phyloP scores from a whole-genome alignment of 768 basidiomycete species.

The Tulasnella sp. region DNA sequence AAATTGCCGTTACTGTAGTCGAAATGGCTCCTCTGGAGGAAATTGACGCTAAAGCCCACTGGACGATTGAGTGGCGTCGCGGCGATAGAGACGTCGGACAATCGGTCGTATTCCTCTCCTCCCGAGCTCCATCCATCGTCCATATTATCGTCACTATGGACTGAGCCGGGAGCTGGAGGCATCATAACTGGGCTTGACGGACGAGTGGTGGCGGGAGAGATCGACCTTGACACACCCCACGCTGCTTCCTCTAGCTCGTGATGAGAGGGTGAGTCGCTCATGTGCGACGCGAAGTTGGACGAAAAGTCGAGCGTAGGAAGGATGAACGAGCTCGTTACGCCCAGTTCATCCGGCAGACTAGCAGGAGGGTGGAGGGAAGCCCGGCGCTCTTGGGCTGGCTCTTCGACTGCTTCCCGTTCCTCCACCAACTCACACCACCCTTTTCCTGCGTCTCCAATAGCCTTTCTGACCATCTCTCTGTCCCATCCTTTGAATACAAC shows the following conservation, averaged over 20 bases:
- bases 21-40: slow-evolving; percentile 12
- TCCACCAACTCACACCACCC: slow-evolving; percentile 78
- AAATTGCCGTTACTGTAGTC: not conserved
- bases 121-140: slow-evolving; percentile 9
- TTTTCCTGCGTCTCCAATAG: slow-evolving; percentile 66
- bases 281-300: slow-evolving; percentile 43
- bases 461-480: slow-evolving; percentile 56
- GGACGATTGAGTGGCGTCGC: not conserved
- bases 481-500: slow-evolving; percentile 75
- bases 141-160: slow-evolving; percentile 5
- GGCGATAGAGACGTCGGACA: not conserved
- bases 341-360: slow-evolving; percentile 38
- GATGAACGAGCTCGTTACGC: slow-evolving; percentile 65
- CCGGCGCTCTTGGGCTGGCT: slow-evolving; percentile 35
- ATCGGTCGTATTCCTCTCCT: slow-evolving; percentile 2
- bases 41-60: slow-evolving; percentile 19
- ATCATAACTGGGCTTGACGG: not conserved
- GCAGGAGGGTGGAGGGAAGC: slow-evolving; percentile 32
- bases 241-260: not conserved
- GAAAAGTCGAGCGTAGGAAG: slow-evolving; percentile 77
- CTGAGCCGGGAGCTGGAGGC: not conserved
- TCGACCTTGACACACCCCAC: not conserved
- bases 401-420: slow-evolving; percentile 34
- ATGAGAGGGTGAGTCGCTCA: slow-evolving; percentile 29
- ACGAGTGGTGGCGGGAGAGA: not conserved